A percentile compares a stretch with the other conserved stretches of the same genome.
Conservation (phyloP, 768 basidiomycete genomes). For the Boletus bicolor region DNA sequence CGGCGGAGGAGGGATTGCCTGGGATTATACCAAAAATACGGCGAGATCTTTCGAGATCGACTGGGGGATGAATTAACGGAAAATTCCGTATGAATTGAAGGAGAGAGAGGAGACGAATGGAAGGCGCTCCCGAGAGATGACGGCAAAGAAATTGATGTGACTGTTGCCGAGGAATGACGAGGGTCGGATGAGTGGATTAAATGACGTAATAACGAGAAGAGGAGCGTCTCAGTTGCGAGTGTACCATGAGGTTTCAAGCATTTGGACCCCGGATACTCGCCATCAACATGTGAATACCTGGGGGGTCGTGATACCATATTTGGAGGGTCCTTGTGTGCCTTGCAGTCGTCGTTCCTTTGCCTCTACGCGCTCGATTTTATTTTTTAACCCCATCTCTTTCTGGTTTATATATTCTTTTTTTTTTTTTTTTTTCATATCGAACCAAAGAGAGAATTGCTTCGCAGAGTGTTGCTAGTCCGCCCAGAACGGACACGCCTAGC, state of each 20-base stretch:
- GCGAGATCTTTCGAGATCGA: slow-evolving; percentile 12
- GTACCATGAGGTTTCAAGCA: slow-evolving; percentile 15
- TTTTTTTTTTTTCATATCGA: slow-evolving; percentile 11
- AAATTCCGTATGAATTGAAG: too few species aligned
- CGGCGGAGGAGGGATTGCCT: slow-evolving; percentile 1
- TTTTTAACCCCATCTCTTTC: slow-evolving; percentile 1
- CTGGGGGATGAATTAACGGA: background rate
- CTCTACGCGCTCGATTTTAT: slow-evolving; percentile 2
- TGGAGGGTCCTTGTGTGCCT: slow-evolving; percentile 21
- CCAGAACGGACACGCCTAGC: background rate
- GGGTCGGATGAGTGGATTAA: background rate
- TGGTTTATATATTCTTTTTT: background rate
- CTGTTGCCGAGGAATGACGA: slow-evolving; percentile 14
- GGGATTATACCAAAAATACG: background rate
- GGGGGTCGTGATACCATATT: slow-evolving; percentile 17
- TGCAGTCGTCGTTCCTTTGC: slow-evolving; percentile 13
- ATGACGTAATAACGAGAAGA: slow-evolving; percentile 4
- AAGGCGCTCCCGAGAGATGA: slow-evolving; percentile 17
- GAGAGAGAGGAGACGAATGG: background rate
- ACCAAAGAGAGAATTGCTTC: slow-evolving; percentile 6
- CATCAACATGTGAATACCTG: slow-evolving; percentile 28
- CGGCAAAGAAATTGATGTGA: background rate
- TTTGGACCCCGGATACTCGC: slow-evolving; percentile 13
- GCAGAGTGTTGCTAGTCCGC: slow-evolving; percentile 3
- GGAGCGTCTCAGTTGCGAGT: too few species aligned